Base-by-base conservation (phyloP, 306 rosid species). In the Sphenostylis stenocarpa region DNA sequence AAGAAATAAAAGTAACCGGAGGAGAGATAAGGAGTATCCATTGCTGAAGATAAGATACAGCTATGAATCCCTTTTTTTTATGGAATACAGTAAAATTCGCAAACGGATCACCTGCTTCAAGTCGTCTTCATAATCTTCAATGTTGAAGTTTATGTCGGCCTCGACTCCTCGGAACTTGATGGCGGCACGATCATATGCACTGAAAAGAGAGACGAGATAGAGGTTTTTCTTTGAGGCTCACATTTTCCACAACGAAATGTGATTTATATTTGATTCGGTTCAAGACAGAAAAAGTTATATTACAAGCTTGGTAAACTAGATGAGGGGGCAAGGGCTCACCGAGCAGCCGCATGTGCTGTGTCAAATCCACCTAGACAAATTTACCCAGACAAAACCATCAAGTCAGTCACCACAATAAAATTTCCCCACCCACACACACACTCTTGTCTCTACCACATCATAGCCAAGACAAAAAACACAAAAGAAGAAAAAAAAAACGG, bases 271-370 rank as follows among this genome's bases (percentile, higher is more conserved):
- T 55, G 51, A 21, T 83, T 80, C 15, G 21, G 14, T 41, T 63
- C 56, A 17, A 79, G 65, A 63, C 11, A 53, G 58, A 26, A 51
- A 76, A 76, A 51, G 31, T 45, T 9, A 77, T 29, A 51, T 34
- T 72, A 70, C 58, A 73, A 60, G 70, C 70, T 41, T 38, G 70
- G 45, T 81, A 72, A 60, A 38, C 19, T 31, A 83, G 38, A 55
- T 49, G 33, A 53, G 70, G 68, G 16, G 51, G 63, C 31, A 67
- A 34, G 62, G 69, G 38, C 88, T 89, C 78, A 96, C 99, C 98
- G 99, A 67, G 99, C 99, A 91, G 99, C 99, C 80, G 99, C 99
- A 92, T 96, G 99, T 77, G 99, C 99, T 58, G 99, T 96, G 91
- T 96, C 99, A 87, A 96, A 96, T 85, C 99, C 98, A 89, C 99